Evolutionary conservation across 495 filamentous ascomycete species (phyloP).

Genomic region (Aspergillus mulundensis): DNA sequence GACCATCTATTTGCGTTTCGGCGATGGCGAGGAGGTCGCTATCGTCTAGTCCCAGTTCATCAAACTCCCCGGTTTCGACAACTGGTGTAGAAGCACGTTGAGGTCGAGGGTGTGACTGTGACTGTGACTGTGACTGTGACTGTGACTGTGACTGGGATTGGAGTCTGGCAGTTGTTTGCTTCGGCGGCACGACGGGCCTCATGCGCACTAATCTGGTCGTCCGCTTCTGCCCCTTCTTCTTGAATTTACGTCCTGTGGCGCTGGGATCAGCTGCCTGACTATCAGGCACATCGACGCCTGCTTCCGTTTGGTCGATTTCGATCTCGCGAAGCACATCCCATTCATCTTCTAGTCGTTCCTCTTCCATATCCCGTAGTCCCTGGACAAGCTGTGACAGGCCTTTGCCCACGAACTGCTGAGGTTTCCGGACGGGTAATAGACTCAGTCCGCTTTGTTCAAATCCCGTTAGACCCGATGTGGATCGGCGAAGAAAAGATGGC

Average conservation of each 20-base stretch:
- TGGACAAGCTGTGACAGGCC: conserved; percentile 78
- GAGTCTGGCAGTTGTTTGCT: conserved; percentile 12
- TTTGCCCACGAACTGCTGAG: conserved; percentile 61
- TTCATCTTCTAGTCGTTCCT: conserved; percentile 73
- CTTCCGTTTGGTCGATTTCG: conserved; percentile 52
- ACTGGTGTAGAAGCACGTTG: conserved; percentile 3
- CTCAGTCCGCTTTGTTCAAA: conserved; percentile 25
- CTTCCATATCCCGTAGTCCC: conserved; percentile 71
- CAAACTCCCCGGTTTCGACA: conserved; percentile 15
- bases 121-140: neutral
- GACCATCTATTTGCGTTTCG: conserved; percentile 21
- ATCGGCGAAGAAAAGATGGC: conserved; percentile 70
- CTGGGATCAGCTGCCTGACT: conserved; percentile 55
- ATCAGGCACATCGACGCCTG: conserved; percentile 54
- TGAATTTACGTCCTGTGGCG: conserved; percentile 60
- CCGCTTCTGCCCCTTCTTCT: conserved; percentile 91
- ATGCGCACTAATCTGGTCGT: conserved; percentile 77
- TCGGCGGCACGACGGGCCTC: conserved; percentile 44
- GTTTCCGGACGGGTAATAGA: conserved; percentile 51
- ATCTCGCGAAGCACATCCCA: conserved; percentile 78
- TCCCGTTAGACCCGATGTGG: conserved; percentile 28
- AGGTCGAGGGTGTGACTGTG: neutral
- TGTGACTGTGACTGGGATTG: conserved; percentile 1
- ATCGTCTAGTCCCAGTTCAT: conserved; percentile 23
- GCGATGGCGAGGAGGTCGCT: conserved; percentile 30